Conservation (phyloP, 23 red algal genomes). For the Cyanidiococcus yangmingshanensis region DNA sequence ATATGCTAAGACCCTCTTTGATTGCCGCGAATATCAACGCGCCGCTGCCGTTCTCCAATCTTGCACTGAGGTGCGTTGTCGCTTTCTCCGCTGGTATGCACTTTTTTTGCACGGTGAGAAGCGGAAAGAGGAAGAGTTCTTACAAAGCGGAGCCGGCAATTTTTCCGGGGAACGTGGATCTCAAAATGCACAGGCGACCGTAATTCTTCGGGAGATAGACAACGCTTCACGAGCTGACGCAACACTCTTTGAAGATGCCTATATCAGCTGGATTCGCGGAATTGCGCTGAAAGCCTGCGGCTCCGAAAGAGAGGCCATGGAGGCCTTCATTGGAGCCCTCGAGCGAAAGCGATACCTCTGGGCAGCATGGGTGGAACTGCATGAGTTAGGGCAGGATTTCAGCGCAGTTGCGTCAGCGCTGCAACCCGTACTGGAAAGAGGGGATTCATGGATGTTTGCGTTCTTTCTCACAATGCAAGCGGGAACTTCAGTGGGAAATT, state of each 20-base stretch:
- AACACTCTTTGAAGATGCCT: slow-evolving; percentile 31
- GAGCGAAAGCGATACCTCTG: slow-evolving; percentile 30
- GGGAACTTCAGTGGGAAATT: slow-evolving; percentile 28
- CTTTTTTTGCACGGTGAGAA: slow-evolving; percentile 69
- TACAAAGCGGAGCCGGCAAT: background rate
- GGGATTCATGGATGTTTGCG: slow-evolving; percentile 41
- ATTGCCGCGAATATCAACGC: slow-evolving; percentile 65
- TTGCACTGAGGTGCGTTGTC: slow-evolving; percentile 16
- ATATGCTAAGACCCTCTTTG: slow-evolving; percentile 29
- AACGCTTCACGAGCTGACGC: slow-evolving; percentile 23
- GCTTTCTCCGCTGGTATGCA: slow-evolving; percentile 70
- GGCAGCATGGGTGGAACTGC: slow-evolving; percentile 60
- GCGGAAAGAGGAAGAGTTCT: slow-evolving; percentile 49
- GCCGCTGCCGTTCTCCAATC: slow-evolving; percentile 31
- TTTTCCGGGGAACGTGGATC: background rate
- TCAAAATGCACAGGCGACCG: slow-evolving; percentile 1
- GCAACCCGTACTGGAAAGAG: slow-evolving; percentile 27
- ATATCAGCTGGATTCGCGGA: slow-evolving; percentile 36
- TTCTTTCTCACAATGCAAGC: slow-evolving; percentile 41
- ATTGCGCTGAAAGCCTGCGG: slow-evolving; percentile 23
- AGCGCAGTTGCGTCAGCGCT: slow-evolving; percentile 26
- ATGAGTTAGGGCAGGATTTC: slow-evolving; percentile 23
- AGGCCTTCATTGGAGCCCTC: background rate
- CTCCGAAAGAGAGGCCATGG: background rate
- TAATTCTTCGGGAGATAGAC: background rate